These are phyloP conservation scores for Alternaria novae-zelandiae DNA, from an alignment of 2,329 filamentous ascomycete genomes.

Conservation along the genomic window DNA sequence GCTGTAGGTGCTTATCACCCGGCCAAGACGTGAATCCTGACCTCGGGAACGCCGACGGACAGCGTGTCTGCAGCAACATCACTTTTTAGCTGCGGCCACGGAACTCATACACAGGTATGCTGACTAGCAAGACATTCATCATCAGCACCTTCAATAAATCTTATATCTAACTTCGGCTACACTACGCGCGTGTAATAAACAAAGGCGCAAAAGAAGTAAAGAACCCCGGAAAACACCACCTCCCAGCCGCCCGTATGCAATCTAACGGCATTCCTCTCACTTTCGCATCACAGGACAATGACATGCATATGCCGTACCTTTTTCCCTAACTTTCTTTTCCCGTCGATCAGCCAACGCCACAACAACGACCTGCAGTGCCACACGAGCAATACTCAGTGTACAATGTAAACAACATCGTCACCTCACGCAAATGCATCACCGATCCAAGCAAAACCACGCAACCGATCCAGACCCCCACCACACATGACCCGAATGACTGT, in stretches of 20 bases:
- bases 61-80: not conserved
- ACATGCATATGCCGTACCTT: not conserved
- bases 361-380: not conserved
- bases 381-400: not conserved
- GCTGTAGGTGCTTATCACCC: not conserved
- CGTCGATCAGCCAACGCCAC: not conserved
- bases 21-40: not conserved
- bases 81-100: not conserved
- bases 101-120: not conserved
- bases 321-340: not conserved
- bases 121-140: not conserved
- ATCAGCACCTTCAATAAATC: not conserved
- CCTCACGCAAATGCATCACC: not conserved
- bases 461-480: not conserved
- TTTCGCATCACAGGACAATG: not conserved
- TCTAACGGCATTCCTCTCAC: not conserved
- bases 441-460: not conserved
- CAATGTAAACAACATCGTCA: not conserved
- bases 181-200: not conserved
- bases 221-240: not conserved
- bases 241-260: not conserved
- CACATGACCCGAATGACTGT: not conserved
- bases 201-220: not conserved
- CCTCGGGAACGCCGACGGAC: not conserved
- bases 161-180: not conserved